phyloP scores from a whole-genome alignment of 2,329 filamentous ascomycete genomes.

The Penicillium glabrum region DNA sequence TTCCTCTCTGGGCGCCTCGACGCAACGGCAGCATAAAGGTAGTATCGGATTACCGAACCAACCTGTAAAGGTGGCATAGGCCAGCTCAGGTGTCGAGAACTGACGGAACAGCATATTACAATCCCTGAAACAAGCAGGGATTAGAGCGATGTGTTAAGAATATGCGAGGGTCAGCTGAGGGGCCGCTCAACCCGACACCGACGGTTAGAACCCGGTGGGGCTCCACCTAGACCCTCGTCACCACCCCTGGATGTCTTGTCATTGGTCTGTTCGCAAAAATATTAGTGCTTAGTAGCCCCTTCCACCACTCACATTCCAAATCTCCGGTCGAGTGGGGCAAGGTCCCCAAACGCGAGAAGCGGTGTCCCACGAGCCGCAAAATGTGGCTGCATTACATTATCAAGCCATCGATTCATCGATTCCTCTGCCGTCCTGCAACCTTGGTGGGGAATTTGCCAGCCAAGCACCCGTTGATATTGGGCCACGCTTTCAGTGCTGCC shows the following conservation, averaged over 20 bases:
- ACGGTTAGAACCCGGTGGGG: constrained; percentile 19
- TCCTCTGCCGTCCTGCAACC: not conserved
- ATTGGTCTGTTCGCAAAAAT: constrained; percentile 8
- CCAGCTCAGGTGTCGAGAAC: constrained; percentile 5
- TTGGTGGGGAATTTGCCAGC: not conserved
- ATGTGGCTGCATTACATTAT: not conserved
- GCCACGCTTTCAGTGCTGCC: not conserved
- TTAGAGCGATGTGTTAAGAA: not conserved
- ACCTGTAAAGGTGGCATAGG: constrained; percentile 4
- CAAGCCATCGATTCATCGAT: not conserved
- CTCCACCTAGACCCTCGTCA: constrained; percentile 5
- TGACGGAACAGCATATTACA: constrained; percentile 6
- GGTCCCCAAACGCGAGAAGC: constrained; percentile 16
- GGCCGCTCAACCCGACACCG: constrained; percentile 16
- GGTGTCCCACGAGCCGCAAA: constrained; percentile 18
- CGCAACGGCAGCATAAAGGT: constrained; percentile 16
- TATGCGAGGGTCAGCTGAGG: not conserved
- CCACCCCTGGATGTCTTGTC: not conserved
- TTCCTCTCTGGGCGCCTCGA: constrained; percentile 7
- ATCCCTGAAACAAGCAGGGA: constrained; percentile 14
- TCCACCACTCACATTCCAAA: constrained; percentile 11
- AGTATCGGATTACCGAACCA: constrained; percentile 7
- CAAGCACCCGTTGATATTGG: not conserved
- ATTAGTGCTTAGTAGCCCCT: constrained; percentile 8
- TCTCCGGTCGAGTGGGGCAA: not conserved